These are phyloP conservation scores for Fusarium sororula DNA, from an alignment of 2,329 filamentous ascomycete species.

Conservation along the genomic window DNA sequence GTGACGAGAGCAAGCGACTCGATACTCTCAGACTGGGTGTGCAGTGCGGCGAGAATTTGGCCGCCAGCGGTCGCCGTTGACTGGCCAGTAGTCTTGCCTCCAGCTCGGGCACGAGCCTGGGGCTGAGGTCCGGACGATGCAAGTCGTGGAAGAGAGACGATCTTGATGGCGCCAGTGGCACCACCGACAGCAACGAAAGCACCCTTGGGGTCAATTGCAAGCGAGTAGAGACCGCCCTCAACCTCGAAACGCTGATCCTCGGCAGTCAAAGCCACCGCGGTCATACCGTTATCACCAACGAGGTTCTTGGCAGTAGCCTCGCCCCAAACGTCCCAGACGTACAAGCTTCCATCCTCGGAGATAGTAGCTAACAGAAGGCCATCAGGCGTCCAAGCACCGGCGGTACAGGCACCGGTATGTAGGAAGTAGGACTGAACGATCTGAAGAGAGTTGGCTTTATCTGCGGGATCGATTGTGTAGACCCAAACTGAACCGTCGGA, in stretches of 20 bases:
- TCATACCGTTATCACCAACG: conserved; percentile 62
- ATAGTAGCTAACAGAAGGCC: conserved; percentile 88
- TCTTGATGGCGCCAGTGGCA: conserved; percentile 83
- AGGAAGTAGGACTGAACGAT: conserved; percentile 94
- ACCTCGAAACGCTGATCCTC: conserved; percentile 91
- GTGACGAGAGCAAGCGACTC: conserved; percentile 75
- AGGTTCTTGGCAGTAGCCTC: conserved; percentile 70
- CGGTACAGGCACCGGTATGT: conserved; percentile 86
- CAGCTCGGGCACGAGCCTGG: conserved; percentile 39
- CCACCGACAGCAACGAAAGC: conserved; percentile 87
- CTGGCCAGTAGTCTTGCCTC: conserved; percentile 47
- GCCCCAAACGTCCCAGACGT: conserved; percentile 93
- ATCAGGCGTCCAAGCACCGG: conserved; percentile 89
- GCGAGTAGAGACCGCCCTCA: conserved; percentile 88
- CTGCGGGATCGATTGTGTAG: conserved; percentile 80
- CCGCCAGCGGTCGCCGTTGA: conserved; percentile 54
- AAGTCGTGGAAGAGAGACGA: conserved; percentile 82
- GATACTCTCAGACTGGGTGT: conserved; percentile 78
- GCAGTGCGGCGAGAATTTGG: conserved; percentile 81
- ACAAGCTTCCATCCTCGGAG: conserved; percentile 85
- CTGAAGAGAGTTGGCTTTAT: conserved; percentile 69
- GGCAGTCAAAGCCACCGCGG: conserved; percentile 79
- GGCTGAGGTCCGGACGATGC: conserved; percentile 39
- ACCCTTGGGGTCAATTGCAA: conserved; percentile 83
- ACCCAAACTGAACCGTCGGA: conserved; percentile 96